Base-by-base conservation (phyloP, 306 rosid genomes). In the Clitoria ternatea region DNA sequence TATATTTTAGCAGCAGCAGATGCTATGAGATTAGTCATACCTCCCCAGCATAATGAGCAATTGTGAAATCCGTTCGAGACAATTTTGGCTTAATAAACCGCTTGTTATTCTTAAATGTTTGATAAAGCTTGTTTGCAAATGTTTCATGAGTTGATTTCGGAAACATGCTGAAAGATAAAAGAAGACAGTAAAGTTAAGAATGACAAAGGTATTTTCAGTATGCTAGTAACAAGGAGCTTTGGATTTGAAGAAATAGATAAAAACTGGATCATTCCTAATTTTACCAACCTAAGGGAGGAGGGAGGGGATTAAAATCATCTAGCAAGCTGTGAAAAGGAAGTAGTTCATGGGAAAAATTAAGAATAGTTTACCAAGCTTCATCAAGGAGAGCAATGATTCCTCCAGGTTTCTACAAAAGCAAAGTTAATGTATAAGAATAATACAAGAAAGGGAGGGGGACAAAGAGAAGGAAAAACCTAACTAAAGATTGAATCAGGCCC, bases 81-180 rank as follows among this genome's bases (percentile, higher is more conserved):
- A 95, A 87, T 79, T 95, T 95, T 59, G 99, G 99, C 87, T 95
- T 95, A 82, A 91, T 66, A 70, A 95, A 95, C 75, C 99, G 97
- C 83, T 87, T 95, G 84, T 95, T 86, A 44, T 2, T 47, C 81
- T 83, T 91, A 80, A 95, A 95, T 77, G 96, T 89, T 73, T 95
- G 97, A 83, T 95, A 95, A 66, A 95, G 93, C 82, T 88, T 95
- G 85, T 95, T 95, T 45, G 97, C 83, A 81, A 95, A 95, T 19
- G 97, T 95, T 86, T 95, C 99, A 69, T 95, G 96, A 22, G 99
- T 95, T 63, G 97, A 95, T 85, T 95, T 95, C 17, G 99, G 99
- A 83, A 95, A 95, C 99, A 95, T 95, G 85, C 99, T 95, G 99
- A 26, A 80, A 87, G 82, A 22, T 40, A 45, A 61, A 75, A 49